A percentile compares a stretch with the other conserved stretches of the same genome.
Evolutionary conservation across 2,329 filamentous ascomycete species (phyloP).

Genomic region (Arthrobotrys conoides): DNA sequence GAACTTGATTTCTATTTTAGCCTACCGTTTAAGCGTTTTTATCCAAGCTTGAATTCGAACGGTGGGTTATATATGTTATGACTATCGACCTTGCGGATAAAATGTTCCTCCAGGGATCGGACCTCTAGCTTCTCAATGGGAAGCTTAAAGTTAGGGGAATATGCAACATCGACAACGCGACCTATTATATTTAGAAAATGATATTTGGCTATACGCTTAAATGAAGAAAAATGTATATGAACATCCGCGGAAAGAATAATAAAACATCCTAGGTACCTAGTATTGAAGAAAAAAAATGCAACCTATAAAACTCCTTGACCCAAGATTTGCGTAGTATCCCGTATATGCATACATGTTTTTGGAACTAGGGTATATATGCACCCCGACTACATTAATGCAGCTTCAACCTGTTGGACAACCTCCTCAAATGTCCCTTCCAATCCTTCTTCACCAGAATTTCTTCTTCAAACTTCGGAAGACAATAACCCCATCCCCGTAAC

Average conservation of each 20-base stretch:
- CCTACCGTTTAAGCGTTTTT: conserved; percentile 50
- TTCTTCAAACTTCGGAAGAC: conserved; percentile 39
- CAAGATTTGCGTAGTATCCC: conserved; percentile 12
- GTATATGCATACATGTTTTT: not conserved
- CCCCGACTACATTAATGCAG: not conserved
- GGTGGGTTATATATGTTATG: not conserved
- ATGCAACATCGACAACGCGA: conserved; percentile 27
- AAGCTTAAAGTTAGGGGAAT: conserved; percentile 13
- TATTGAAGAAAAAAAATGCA: conserved; percentile 5
- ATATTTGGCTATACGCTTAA: conserved; percentile 8
- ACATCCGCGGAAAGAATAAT: conserved; percentile 6
- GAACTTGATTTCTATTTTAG: conserved; percentile 24
- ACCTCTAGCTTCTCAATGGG: not conserved
- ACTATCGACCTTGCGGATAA: conserved; percentile 6
- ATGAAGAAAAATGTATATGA: conserved; percentile 12
- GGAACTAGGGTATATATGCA: not conserved
- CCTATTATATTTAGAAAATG: conserved; percentile 3
- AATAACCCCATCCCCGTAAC: conserved; percentile 41
- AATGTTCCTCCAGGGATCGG: not conserved
- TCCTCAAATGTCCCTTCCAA: conserved; percentile 30
- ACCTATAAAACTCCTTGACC: conserved; percentile 17
- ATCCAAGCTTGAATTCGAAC: conserved; percentile 10
- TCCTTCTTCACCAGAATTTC: not conserved
- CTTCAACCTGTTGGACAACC: conserved; percentile 30
- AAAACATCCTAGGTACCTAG: not conserved